These are phyloP conservation scores for Cladosporium oxysporum DNA, from an alignment of 2,329 filamentous ascomycete genomes.

Conservation along the genomic window DNA sequence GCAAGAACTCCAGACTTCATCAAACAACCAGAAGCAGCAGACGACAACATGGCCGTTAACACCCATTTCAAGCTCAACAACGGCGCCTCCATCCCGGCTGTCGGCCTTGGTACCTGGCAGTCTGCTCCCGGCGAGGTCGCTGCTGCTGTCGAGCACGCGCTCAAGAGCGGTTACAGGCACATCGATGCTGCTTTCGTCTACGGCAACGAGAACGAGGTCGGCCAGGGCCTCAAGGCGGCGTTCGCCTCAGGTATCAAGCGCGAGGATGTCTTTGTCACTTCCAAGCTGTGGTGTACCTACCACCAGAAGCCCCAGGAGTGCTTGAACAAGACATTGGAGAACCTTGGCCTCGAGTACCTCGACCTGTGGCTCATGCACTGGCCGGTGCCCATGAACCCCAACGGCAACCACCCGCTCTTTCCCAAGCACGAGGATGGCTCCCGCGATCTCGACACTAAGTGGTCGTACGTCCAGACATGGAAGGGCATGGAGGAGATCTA, in stretches of 20 bases:
- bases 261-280: conserved; percentile 45
- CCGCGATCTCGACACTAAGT: conserved; percentile 69
- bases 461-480: conserved; percentile 76
- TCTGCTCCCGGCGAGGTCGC: conserved; percentile 48
- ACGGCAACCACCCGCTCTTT: conserved; percentile 70
- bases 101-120: conserved; percentile 44
- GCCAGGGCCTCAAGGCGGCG: conserved; percentile 52
- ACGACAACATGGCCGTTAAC: conserved; percentile 32
- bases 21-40: conserved; percentile 28
- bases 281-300: conserved; percentile 67
- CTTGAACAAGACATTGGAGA: conserved; percentile 71
- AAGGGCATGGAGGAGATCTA: conserved; percentile 69
- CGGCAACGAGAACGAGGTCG: conserved; percentile 48
- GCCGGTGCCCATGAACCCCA: conserved; percentile 78
- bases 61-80: conserved; percentile 41
- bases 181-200: conserved; percentile 64
- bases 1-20: conserved; percentile 32
- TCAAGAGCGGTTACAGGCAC: conserved; percentile 53
- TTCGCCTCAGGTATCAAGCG: conserved; percentile 47
- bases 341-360: conserved; percentile 75
- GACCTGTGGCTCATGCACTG: conserved; percentile 84
- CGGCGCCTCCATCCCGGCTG: conserved; percentile 41
- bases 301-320: conserved; percentile 73
- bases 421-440: conserved; percentile 72
- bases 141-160: conserved; percentile 49